Conservation (phyloP, 2,329 filamentous ascomycete genomes). For the Diaporthe caulivora region DNA sequence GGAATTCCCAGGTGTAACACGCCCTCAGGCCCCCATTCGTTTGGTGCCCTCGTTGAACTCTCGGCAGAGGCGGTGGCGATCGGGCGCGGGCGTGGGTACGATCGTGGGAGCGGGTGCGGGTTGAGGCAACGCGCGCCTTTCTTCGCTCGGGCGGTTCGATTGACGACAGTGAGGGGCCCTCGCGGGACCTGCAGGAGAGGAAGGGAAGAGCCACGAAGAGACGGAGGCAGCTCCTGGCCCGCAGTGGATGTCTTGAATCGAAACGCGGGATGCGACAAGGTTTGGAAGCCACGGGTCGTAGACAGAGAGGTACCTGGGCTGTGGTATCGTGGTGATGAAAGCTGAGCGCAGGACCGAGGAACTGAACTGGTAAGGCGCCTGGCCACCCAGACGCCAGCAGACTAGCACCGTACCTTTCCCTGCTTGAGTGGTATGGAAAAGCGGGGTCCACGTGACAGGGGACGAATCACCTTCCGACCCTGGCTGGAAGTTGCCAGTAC, state of each 20-base stretch:
- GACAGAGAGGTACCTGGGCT: constrained; percentile 29
- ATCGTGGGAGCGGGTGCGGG: not conserved
- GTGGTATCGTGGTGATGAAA: constrained; percentile 32
- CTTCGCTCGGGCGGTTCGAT: constrained; percentile 24
- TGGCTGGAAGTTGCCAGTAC: not conserved
- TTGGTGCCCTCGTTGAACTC: not conserved
- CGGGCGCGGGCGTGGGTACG: not conserved
- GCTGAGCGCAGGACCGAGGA: constrained; percentile 32
- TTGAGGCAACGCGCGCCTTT: constrained; percentile 24
- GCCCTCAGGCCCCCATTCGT: constrained; percentile 20
- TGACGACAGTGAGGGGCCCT: constrained; percentile 1
- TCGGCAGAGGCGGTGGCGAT: not conserved
- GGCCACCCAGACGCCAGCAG: constrained; percentile 20
- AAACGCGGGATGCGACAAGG: constrained; percentile 22
- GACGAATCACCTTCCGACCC: not conserved
- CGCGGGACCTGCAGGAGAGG: constrained; percentile 4
- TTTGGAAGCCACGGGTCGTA: constrained; percentile 10
- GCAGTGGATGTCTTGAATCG: constrained; percentile 11
- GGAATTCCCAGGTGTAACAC: constrained; percentile 19
- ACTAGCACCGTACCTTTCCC: constrained; percentile 15
- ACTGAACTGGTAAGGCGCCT: constrained; percentile 32
- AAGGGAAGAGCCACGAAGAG: not conserved
- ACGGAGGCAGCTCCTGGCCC: not conserved
- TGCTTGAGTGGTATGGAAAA: not conserved
- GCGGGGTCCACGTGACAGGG: constrained; percentile 12